Percentiles rank a stretch among this genome's conserved stretches.
phyloP scores from a whole-genome alignment of 2,329 filamentous ascomycete genomes.

The Fusarium sp. region DNA sequence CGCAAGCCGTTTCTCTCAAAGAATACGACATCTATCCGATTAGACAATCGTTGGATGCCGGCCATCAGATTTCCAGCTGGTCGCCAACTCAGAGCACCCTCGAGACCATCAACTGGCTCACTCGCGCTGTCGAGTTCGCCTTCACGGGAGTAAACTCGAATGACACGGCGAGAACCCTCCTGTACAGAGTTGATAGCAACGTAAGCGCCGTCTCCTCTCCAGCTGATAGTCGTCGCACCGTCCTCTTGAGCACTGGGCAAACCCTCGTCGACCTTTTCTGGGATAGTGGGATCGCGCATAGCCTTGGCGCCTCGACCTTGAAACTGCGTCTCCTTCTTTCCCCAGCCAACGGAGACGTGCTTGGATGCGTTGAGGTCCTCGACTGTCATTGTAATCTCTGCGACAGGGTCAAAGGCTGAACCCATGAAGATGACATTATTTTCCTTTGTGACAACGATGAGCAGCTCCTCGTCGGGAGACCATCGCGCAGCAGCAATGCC shows the following conservation, averaged over 20 bases:
- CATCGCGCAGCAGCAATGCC: slow-evolving; percentile 91
- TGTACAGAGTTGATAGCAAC: slow-evolving; percentile 89
- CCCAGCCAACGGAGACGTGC: slow-evolving; percentile 98
- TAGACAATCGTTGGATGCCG: slow-evolving; percentile 80
- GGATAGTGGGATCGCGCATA: slow-evolving; percentile 92
- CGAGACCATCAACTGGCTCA: slow-evolving; percentile 94
- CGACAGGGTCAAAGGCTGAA: slow-evolving; percentile 86
- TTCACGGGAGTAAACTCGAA: slow-evolving; percentile 92
- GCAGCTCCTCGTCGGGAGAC: slow-evolving; percentile 95
- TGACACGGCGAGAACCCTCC: slow-evolving; percentile 77
- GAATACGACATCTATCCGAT: slow-evolving; percentile 87
- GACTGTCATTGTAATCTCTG: slow-evolving; percentile 77
- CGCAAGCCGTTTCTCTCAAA: slow-evolving; percentile 97
- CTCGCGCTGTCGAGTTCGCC: slow-evolving; percentile 93
- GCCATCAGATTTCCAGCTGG: slow-evolving; percentile 92
- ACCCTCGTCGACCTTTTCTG: slow-evolving; percentile 91
- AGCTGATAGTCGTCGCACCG: slow-evolving; percentile 80
- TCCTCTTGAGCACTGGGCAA: slow-evolving; percentile 82
- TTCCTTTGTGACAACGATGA: slow-evolving; percentile 85
- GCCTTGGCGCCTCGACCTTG: slow-evolving; percentile 91
- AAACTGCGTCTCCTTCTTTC: slow-evolving; percentile 98
- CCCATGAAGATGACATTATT: slow-evolving; percentile 93
- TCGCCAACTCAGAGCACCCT: slow-evolving; percentile 89
- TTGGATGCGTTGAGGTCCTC: slow-evolving; percentile 90
- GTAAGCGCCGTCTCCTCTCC: slow-evolving; percentile 94